Conservation (phyloP, 1,139 yeast species). For the Blastobotrys malaysiensis region DNA sequence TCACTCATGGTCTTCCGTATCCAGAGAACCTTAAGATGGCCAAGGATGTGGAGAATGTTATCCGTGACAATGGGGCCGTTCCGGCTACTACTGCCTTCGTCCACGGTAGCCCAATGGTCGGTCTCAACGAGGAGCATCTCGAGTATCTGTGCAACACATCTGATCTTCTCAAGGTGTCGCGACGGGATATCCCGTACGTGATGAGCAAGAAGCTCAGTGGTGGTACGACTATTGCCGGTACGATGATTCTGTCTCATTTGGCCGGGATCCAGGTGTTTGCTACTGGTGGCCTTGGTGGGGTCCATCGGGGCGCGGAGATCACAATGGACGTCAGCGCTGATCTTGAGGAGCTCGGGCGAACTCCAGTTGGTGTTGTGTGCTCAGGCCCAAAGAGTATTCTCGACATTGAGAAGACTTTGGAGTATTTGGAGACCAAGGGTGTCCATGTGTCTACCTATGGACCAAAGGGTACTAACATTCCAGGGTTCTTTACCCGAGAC, state of each 20-base stretch:
- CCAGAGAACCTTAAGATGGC: constrained; percentile 79
- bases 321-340: constrained; percentile 87
- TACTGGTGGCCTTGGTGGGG: constrained; percentile 94
- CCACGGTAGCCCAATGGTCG: constrained; percentile 67
- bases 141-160: constrained; percentile 41
- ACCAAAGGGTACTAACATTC: constrained; percentile 51
- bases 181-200: constrained; percentile 74
- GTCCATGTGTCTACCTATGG: constrained; percentile 48
- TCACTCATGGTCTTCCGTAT: constrained; percentile 84
- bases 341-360: constrained; percentile 73
- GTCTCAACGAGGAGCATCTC: constrained; percentile 47
- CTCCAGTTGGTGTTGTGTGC: constrained; percentile 84
- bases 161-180: constrained; percentile 56
- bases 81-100: constrained; percentile 88
- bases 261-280: constrained; percentile 85
- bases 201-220: constrained; percentile 63
- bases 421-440: constrained; percentile 85
- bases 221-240: constrained; percentile 87
- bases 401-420: constrained; percentile 77
- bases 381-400: constrained; percentile 87
- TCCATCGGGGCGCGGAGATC: constrained; percentile 68
- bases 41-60: constrained; percentile 51
- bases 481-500: constrained; percentile 78
- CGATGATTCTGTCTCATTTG: constrained; percentile 71
- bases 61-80: constrained; percentile 59